These are phyloP conservation scores for Arctostaphylos glauca DNA, from an alignment of 148 eudicot species.

Conservation along the genomic window DNA sequence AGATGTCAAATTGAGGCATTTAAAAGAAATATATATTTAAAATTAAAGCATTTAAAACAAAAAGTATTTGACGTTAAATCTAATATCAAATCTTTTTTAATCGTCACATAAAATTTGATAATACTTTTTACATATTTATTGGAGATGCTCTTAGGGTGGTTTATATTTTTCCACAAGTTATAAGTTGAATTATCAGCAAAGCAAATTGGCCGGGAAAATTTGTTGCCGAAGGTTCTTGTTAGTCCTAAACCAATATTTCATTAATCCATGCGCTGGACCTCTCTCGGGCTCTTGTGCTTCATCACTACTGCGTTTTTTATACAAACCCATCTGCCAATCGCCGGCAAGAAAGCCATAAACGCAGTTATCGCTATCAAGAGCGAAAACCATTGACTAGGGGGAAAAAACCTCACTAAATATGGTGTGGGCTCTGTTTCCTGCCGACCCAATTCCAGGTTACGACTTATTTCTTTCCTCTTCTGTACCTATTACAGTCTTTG, in stretches of 20 bases:
- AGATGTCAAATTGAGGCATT: no score
- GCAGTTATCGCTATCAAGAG: background rate
- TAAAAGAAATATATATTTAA: no score
- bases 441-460: slow-evolving; percentile 72
- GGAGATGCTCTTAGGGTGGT: no score
- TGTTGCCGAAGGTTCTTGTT: no score
- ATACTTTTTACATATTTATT: no score
- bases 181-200: no score
- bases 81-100: no score
- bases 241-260: background rate
- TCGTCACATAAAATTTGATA: no score
- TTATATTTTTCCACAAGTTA: no score
- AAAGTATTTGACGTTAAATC: no score
- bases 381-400: background rate
- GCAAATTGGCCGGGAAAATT: no score
- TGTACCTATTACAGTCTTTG: background rate
- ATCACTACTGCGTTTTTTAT: background rate
- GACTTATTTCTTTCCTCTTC: background rate
- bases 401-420: slow-evolving; percentile 27
- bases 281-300: background rate
- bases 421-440: slow-evolving; percentile 84
- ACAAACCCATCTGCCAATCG: background rate
- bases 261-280: background rate
- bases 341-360: background rate
- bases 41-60: no score